Percentiles rank a stretch among this genome's conserved stretches.
Conservation (phyloP, 2,329 filamentous ascomycete genomes). For the Didymella glomerata region DNA sequence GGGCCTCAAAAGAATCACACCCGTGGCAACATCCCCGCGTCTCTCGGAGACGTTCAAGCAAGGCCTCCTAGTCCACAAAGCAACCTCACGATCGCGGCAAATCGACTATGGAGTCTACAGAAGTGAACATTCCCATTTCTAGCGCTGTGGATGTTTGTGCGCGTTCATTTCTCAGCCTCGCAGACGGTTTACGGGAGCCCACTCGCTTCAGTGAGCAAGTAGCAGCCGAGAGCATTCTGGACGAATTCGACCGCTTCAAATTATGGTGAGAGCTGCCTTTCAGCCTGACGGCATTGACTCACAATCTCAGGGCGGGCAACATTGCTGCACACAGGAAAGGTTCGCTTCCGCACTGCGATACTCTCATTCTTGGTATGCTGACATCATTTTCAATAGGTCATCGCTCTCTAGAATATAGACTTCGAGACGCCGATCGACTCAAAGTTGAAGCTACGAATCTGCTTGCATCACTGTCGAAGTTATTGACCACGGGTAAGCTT, state of each 20-base stretch:
- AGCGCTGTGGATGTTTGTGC: constrained; percentile 11
- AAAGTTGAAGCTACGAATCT: neutral
- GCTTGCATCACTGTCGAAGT: neutral
- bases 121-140: neutral
- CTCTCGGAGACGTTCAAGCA: too few relatives aligned
- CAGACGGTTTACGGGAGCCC: neutral
- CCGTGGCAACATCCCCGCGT: too few relatives aligned
- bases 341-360: neutral
- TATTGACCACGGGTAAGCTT: neutral
- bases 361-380: neutral
- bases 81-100: neutral
- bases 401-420: constrained; percentile 8
- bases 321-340: constrained; percentile 11
- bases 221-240: neutral
- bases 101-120: neutral
- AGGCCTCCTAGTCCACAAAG: too few relatives aligned
- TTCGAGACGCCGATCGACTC: constrained; percentile 1
- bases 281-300: neutral
- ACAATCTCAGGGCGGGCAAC: constrained; percentile 5
- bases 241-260: constrained; percentile 17
- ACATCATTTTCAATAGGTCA: neutral
- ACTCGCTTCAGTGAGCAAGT: constrained; percentile 3
- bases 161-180: constrained; percentile 13
- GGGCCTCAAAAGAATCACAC: too few relatives aligned
- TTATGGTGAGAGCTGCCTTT: neutral